Conservation (phyloP, 208 protist genomes). For the Trypanosoma lewisi region DNA sequence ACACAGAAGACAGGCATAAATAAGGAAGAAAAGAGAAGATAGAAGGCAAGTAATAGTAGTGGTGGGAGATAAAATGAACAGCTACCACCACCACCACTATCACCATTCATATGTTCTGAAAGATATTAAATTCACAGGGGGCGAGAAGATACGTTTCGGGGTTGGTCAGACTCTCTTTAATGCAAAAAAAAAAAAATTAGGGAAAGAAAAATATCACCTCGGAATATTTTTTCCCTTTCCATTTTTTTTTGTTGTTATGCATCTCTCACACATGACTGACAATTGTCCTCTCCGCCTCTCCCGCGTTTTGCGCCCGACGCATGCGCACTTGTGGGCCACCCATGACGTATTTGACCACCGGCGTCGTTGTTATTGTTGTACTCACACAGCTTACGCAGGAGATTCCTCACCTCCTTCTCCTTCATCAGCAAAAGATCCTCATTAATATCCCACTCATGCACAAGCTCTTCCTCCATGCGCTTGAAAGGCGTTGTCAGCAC, state of each 20-base stretch:
- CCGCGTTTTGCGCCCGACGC: background rate
- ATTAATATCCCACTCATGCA: constrained; percentile 77
- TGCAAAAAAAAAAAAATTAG: too few relatives aligned
- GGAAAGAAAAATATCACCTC: too few relatives aligned
- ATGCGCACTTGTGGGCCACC: constrained; percentile 3
- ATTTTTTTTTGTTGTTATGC: constrained; percentile 7
- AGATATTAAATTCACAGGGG: too few relatives aligned
- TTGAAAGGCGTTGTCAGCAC: constrained; percentile 57
- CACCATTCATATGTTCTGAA: too few relatives aligned
- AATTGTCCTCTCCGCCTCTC: background rate
- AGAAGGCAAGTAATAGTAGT: too few relatives aligned
- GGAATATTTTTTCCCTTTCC: too few relatives aligned
- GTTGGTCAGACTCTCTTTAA: too few relatives aligned
- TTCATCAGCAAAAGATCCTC: constrained; percentile 69
- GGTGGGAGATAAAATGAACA: too few relatives aligned
- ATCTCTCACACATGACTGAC: background rate
- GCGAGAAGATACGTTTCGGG: too few relatives aligned
- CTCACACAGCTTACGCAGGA: constrained; percentile 43
- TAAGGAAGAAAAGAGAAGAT: too few relatives aligned
- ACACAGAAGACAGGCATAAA: too few relatives aligned
- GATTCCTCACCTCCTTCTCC: constrained; percentile 38
- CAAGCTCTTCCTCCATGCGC: constrained; percentile 60
- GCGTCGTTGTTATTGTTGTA: constrained; percentile 7
- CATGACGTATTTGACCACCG: background rate
- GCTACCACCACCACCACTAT: too few relatives aligned